phyloP scores from a whole-genome alignment of 2,329 filamentous ascomycete species.

The Talaromyces sp. region DNA sequence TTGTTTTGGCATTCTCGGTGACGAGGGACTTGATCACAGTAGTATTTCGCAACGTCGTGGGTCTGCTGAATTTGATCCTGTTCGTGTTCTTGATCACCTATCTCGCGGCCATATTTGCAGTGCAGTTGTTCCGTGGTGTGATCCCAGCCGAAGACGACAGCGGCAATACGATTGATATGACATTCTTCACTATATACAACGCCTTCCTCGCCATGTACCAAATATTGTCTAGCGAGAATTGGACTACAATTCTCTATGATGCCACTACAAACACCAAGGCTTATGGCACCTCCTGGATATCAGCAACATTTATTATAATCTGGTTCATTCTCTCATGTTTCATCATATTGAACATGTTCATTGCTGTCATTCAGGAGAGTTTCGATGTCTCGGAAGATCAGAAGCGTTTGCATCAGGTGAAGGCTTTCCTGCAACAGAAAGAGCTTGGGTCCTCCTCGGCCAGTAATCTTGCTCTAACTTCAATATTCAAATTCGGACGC shows the following conservation, averaged over 20 bases:
- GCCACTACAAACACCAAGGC: constrained; percentile 65
- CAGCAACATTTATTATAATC: constrained; percentile 80
- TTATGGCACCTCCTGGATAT: constrained; percentile 82
- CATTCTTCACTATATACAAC: constrained; percentile 90
- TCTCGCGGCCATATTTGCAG: constrained; percentile 85
- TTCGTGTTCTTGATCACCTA: constrained; percentile 97
- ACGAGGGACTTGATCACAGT: constrained; percentile 80
- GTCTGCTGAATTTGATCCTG: constrained; percentile 89
- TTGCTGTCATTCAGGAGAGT: constrained; percentile 99
- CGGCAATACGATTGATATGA: constrained; percentile 64
- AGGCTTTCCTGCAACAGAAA: constrained; percentile 86
- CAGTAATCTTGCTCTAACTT: constrained; percentile 64
- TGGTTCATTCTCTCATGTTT: constrained; percentile 97
- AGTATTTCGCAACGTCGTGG: constrained; percentile 84
- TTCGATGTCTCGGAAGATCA: constrained; percentile 98
- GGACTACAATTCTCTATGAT: constrained; percentile 83
- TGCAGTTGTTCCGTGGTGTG: constrained; percentile 86
- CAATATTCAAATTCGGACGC: constrained; percentile 60
- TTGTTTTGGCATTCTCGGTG: constrained; percentile 83
- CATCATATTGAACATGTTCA: constrained; percentile 99
- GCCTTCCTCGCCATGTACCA: constrained; percentile 98
- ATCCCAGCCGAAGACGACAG: constrained; percentile 61
- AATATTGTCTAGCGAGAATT: constrained; percentile 91
- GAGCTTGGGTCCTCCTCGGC: constrained; percentile 66
- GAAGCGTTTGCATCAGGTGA: constrained; percentile 93